These are phyloP conservation scores for Aspergillus sclerotialis DNA, from an alignment of 2,329 filamentous ascomycete species.

Conservation along the genomic window DNA sequence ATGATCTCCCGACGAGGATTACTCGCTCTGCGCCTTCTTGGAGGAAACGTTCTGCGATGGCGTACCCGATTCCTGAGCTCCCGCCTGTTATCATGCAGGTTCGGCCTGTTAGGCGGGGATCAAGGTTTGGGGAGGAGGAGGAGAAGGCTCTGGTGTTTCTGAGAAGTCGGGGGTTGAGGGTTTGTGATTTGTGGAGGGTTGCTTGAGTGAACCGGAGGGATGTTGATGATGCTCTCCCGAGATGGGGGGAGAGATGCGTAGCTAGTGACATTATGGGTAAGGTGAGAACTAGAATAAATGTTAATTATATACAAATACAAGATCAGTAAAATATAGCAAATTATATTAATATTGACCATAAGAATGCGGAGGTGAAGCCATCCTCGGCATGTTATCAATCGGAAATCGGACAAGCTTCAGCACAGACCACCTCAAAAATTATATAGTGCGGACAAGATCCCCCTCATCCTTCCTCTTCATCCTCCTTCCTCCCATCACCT, in stretches of 20 bases:
- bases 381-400: too few relatives aligned
- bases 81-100: constrained; percentile 59
- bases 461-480: constrained; percentile 2
- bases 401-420: constrained; percentile 15
- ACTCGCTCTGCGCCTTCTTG: constrained; percentile 50
- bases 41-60: constrained; percentile 62
- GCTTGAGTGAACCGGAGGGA: too few relatives aligned
- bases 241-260: too few relatives aligned
- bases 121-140: constrained; percentile 1
- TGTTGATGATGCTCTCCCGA: too few relatives aligned
- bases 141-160: too few relatives aligned
- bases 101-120: constrained; percentile 23
- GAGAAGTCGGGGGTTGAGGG: too few relatives aligned
- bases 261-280: too few relatives aligned
- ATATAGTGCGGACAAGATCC: constrained; percentile 1
- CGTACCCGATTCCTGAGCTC: constrained; percentile 62
- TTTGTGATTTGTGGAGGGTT: too few relatives aligned
- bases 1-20: constrained; percentile 55
- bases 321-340: background rate
- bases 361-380: constrained; percentile 2
- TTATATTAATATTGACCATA: too few relatives aligned
- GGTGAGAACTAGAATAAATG: too few relatives aligned
- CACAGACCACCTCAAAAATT: constrained; percentile 17
- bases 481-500: constrained; percentile 4
- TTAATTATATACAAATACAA: too few relatives aligned